phyloP scores from a whole-genome alignment of 2,329 filamentous ascomycete genomes.

The Colletotrichum paranaense region DNA sequence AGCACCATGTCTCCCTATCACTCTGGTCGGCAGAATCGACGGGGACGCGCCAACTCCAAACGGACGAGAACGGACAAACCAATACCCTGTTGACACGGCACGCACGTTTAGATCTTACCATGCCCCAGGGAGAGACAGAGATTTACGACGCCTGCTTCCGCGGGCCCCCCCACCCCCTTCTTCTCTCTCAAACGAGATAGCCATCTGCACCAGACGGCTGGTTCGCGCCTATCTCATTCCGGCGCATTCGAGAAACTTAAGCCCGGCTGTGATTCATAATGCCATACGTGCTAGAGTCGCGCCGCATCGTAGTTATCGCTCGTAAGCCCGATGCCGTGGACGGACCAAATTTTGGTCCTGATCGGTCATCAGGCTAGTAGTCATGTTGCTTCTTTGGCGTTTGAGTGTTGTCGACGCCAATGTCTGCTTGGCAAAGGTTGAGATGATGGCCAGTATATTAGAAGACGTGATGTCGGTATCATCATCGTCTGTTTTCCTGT shows the following conservation, averaged over 20 bases:
- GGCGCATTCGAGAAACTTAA: constrained; percentile 13
- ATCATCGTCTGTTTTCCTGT: neutral
- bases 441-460: constrained; percentile 8
- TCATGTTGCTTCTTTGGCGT: neutral
- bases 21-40: neutral
- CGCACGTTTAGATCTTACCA: constrained; percentile 13
- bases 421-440: neutral
- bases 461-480: neutral
- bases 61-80: neutral
- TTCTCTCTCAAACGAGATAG: neutral
- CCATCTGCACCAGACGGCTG: neutral
- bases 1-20: neutral
- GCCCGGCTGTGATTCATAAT: constrained; percentile 27
- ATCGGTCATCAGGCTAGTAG: constrained; percentile 26
- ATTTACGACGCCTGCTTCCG: neutral
- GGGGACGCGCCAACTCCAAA: neutral
- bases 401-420: neutral
- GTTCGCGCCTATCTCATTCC: constrained; percentile 1
- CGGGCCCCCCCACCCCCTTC: neutral
- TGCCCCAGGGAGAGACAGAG: neutral
- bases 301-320: neutral
- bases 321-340: constrained; percentile 17
- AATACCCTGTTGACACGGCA: constrained; percentile 13
- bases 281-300: neutral
- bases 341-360: constrained; percentile 6